Evolutionary conservation across 2,329 filamentous ascomycete species (phyloP).

Genomic region (Byssochlamys sp.): DNA sequence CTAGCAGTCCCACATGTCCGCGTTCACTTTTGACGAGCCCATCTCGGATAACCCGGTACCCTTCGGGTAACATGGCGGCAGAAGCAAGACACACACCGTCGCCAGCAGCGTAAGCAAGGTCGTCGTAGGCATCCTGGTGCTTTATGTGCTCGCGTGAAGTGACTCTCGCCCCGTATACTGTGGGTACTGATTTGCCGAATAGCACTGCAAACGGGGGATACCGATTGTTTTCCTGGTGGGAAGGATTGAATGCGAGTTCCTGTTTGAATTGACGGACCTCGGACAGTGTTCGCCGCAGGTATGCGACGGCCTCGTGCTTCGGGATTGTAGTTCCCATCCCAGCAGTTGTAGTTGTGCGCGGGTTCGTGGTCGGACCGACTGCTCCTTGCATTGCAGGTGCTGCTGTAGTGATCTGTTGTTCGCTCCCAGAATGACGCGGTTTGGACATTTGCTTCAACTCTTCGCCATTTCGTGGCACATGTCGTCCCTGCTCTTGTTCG

Average conservation of each 20-base stretch:
- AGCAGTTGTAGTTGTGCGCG: constrained; percentile 16
- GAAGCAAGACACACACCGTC: constrained; percentile 82
- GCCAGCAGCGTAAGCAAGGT: constrained; percentile 74
- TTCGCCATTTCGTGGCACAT: constrained; percentile 1
- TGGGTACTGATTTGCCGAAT: constrained; percentile 79
- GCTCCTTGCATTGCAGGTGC: constrained; percentile 22
- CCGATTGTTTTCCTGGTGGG: constrained; percentile 53
- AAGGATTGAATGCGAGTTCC: constrained; percentile 55
- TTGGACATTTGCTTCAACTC: neutral
- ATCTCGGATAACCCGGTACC: constrained; percentile 63
- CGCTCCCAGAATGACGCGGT: neutral
- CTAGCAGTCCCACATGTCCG: constrained; percentile 78
- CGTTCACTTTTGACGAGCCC: constrained; percentile 71
- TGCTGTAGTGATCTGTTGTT: constrained; percentile 8
- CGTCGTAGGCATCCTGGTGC: constrained; percentile 69
- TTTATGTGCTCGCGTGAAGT: constrained; percentile 62
- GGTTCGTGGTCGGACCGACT: constrained; percentile 16
- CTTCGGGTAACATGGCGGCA: constrained; percentile 73
- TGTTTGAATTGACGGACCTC: constrained; percentile 66
- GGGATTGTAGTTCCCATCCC: constrained; percentile 41
- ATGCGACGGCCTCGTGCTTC: constrained; percentile 48
- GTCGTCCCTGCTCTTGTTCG: constrained; percentile 7
- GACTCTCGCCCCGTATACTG: constrained; percentile 72
- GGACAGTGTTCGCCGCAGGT: constrained; percentile 64
- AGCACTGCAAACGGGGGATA: constrained; percentile 78